Conservation (phyloP, 495 filamentous ascomycete species). For the Chaetomium fimeti region DNA sequence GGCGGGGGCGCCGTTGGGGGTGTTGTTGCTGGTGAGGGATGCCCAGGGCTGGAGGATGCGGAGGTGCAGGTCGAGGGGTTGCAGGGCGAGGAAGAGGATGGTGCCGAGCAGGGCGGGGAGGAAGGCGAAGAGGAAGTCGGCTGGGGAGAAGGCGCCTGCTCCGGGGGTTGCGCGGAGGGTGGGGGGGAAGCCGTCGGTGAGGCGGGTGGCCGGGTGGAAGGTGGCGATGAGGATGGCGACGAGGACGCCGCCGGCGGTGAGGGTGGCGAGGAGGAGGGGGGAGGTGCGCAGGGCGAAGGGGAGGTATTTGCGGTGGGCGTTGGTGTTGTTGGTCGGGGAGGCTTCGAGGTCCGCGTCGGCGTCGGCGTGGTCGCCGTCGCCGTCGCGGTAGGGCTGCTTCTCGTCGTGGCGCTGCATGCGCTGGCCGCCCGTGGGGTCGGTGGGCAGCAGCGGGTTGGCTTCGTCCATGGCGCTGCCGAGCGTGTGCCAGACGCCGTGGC, state of each 20-base stretch:
- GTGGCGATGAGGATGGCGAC: constrained; percentile 72
- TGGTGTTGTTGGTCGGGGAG: constrained; percentile 41
- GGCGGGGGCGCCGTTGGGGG: constrained; percentile 57
- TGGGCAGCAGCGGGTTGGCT: constrained; percentile 25
- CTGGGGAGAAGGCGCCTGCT: constrained; percentile 68
- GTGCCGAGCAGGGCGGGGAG: constrained; percentile 74
- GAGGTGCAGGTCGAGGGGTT: constrained; percentile 71
- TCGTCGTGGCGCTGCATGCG: constrained; percentile 45
- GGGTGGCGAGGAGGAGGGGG: constrained; percentile 61
- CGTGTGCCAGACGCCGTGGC: constrained; percentile 44
- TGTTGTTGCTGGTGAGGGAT: constrained; percentile 36
- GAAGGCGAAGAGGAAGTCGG: constrained; percentile 87
- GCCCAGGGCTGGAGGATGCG: constrained; percentile 75
- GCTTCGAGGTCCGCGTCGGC: constrained; percentile 27
- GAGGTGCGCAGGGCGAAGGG: constrained; percentile 73
- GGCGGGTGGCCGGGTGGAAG: constrained; percentile 64
- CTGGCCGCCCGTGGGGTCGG: constrained; percentile 32
- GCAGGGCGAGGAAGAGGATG: constrained; percentile 71
- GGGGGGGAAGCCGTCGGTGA: constrained; percentile 68
- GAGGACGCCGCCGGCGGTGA: constrained; percentile 63
- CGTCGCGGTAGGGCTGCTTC: constrained; percentile 32
- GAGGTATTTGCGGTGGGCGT: constrained; percentile 62
- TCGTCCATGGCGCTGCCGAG: constrained; percentile 43
- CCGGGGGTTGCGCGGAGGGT: constrained; percentile 60
- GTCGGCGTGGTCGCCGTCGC: constrained; percentile 12